These are phyloP conservation scores for Nematocida sp. DNA, from an alignment of 371 early-diverging fungal genomes.

Conservation along the genomic window DNA sequence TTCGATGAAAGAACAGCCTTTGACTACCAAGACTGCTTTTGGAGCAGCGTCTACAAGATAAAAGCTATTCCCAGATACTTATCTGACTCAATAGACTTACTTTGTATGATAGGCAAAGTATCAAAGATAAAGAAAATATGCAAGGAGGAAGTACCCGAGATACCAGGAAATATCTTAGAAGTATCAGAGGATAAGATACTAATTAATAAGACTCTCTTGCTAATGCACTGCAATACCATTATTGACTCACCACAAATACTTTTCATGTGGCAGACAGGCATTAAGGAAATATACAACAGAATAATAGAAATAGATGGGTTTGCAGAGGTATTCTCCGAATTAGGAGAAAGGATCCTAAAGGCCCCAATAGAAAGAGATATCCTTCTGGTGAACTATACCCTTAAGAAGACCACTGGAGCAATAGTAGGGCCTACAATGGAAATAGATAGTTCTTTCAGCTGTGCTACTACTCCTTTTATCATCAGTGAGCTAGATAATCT, in stretches of 20 bases:
- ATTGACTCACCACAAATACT: neutral
- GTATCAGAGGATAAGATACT: neutral
- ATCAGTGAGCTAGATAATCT: no score
- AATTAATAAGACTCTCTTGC: neutral
- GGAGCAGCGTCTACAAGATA: constrained; percentile 32
- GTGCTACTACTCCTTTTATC: no score
- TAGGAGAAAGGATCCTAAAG: constrained; percentile 5
- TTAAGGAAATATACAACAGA: neutral
- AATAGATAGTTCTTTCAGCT: no score
- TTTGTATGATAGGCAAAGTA: constrained; percentile 13
- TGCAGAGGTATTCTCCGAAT: constrained; percentile 13
- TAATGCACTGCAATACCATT: neutral
- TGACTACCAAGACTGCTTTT: constrained; percentile 42
- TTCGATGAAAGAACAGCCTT: constrained; percentile 31
- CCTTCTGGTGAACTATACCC: constrained; percentile 23
- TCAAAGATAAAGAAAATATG: constrained; percentile 7
- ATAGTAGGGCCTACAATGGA: constrained; percentile 9
- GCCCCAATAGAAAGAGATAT: constrained; percentile 16
- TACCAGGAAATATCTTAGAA: neutral
- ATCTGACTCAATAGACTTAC: neutral
- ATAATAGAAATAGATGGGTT: constrained; percentile 19
- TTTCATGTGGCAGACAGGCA: neutral
- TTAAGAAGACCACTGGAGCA: neutral
- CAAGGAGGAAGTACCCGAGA: neutral
- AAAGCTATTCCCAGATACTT: constrained; percentile 15